Evolutionary conservation across 139 green algal genomes (phyloP), one percentile per base, ranked within the genome.

Genomic region (Nannochloris sp.): DNA sequence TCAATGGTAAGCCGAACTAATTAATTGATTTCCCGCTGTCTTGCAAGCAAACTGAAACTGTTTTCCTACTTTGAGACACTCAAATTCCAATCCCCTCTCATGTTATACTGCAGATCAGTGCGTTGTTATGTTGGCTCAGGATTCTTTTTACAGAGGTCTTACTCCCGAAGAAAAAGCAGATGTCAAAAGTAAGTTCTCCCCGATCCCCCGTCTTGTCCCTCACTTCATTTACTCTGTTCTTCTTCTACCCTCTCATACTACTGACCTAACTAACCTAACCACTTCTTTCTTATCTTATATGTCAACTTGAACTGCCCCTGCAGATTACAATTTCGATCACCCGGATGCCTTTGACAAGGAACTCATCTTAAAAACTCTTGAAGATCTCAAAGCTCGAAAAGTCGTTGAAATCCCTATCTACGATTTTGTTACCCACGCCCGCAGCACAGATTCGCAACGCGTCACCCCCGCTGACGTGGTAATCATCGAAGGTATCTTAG

Each of bases 401-500:
- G 32, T 76, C 4, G 80, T 89, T n/a, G 83, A 97, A 3, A 80
- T 97, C 24, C 93, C 93, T 1, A 71, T 89, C 1, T 99, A 99
- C 61, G 93, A 99, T 78, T 99, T 98, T 63, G 74, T 72, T 14
- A 85, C 57, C 12, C 92, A 97, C 74, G 71, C 80, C 56, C 81
- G 93, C 7, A 67, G 38, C 37, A 12, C 39, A 4, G 70, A 87
- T 39, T 81, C 65, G 8, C 80, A 77, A 3, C 54, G 67, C 10
- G 77, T 95, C n/a, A 72, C 92, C n/a, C 83, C 86, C 10, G 92
- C 87, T 23, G 89, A 97, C 54, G 92, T 99, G 42, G 81, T 98
- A 33, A 93, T 99, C 60, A 76, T 99, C 1, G 92, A 99, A 72
- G 92, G 93, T 67, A 97, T 97, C 69, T 73, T 98, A 61, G 87